Base-by-base conservation (phyloP, 208 protist genomes). In the Trypanosoma caninum region DNA sequence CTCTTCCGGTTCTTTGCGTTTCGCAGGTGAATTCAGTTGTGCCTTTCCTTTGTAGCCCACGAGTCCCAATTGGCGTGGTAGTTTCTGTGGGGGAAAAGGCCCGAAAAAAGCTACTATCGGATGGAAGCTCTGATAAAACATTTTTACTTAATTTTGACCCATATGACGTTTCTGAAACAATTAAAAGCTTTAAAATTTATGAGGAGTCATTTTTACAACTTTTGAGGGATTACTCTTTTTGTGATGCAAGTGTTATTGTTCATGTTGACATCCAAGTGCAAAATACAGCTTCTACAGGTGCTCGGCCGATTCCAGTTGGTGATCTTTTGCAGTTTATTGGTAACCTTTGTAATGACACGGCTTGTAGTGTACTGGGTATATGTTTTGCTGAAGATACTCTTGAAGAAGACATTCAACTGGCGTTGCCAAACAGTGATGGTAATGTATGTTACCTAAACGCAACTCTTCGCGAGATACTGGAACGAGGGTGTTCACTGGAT, bases 41-140 rank as follows among this genome's bases (percentile, higher is more conserved):
- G 1, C 82, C 78, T 10, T 94, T 86, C 60, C 33, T 78, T 23
- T 90, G 83, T 71, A 75, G 70, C 38, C 59, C 72, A 23, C 42
- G 67, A 66, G 54, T 65, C 14, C 78, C 83, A 22, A 38, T 93
- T 2, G 69, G 57, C 41, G 52, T 93, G 28, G 59, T 79, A n/a
- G 74, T 90, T 28, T 87, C 87, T 20, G 47, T 89, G n/a, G 87
- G 87, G 1, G 71, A 88, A 1, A 67, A 65, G 28, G 78, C 85
- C 7, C 83, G 66, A 42, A 38, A 73, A 35, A 74, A 57, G 52
- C 40, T 82, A 40, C 31, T 60, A 14, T 76, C 72, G 38, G 57
- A 73, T 20, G 38, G 67, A 2, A 35, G 60, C 38, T 18, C 56
- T 6, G 53, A 89, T 73, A 69, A 76, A 50, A 66, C 35, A 5